phyloP scores from a whole-genome alignment of 2,329 filamentous ascomycete genomes.

The Paecilomyces dactylethromorphus region DNA sequence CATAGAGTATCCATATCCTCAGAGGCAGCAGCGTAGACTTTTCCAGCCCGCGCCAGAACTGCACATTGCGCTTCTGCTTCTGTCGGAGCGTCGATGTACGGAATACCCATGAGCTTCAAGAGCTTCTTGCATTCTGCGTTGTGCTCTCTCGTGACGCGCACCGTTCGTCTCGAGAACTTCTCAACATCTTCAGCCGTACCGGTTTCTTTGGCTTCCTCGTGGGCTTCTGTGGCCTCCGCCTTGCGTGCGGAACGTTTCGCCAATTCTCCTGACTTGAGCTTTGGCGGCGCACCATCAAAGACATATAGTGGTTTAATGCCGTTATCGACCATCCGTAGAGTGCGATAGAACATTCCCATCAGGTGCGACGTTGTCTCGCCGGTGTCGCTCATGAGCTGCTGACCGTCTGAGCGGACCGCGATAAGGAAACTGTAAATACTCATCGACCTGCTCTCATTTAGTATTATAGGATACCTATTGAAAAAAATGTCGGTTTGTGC shows the following conservation, averaged over 20 bases:
- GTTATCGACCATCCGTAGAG: conserved; percentile 94
- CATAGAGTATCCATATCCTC: conserved; percentile 99
- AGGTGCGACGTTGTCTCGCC: conserved; percentile 96
- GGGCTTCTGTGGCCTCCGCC: conserved; percentile 78
- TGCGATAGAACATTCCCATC: conserved; percentile 99
- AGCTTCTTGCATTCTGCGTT: conserved; percentile 90
- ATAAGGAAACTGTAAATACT: conserved; percentile 98
- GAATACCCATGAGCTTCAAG: conserved; percentile 91
- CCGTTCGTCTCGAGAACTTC: conserved; percentile 90
- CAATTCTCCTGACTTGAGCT: conserved; percentile 94
- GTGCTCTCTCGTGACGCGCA: conserved; percentile 92
- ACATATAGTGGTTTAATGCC: conserved; percentile 98
- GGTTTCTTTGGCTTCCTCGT: conserved; percentile 94
- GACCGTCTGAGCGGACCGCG: conserved; percentile 90
- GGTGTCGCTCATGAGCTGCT: conserved; percentile 90
- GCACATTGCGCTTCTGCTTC: conserved; percentile 98
- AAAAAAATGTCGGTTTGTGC: neutral
- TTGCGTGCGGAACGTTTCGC: conserved; percentile 96
- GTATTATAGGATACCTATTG: conserved; percentile 3
- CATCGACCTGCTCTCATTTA: conserved; percentile 64
- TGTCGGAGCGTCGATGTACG: conserved; percentile 89
- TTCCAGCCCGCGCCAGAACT: conserved; percentile 77
- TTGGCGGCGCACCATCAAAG: conserved; percentile 93
- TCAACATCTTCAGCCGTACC: conserved; percentile 97
- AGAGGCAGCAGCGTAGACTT: conserved; percentile 92